A percentile compares a stretch with the other conserved stretches of the same genome.
Conservation (phyloP, 805 yeast species). For the Wickerhamiella brachini region DNA sequence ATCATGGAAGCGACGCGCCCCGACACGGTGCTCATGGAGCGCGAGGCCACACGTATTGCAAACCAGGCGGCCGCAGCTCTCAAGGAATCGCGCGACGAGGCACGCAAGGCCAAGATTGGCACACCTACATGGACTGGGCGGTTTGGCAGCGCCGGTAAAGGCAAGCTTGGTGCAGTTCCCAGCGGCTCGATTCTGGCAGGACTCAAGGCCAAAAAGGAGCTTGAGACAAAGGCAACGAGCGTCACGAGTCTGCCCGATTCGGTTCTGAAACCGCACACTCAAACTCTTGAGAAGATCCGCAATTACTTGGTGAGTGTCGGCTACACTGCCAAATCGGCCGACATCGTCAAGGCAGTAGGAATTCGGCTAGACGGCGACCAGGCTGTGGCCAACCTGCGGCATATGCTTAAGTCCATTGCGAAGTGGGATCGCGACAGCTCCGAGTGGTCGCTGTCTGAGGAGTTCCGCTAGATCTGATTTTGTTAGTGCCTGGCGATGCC, state of each 20-base stretch:
- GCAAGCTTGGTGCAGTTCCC: constrained; percentile 17
- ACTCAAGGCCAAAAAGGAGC: constrained; percentile 32
- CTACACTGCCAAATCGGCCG: constrained; percentile 31
- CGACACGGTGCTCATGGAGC: constrained; percentile 41
- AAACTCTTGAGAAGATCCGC: constrained; percentile 27
- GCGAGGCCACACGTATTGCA: constrained; percentile 49
- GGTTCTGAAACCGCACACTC: constrained; percentile 15
- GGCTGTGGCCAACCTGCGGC: constrained; percentile 48
- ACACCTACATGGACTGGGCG: constrained; percentile 95
- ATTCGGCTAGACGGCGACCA: constrained; percentile 33
- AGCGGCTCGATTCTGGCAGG: constrained; percentile 29
- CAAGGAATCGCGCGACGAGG: constrained; percentile 41
- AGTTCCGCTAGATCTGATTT: neutral
- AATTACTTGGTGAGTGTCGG: constrained; percentile 32
- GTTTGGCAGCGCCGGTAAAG: constrained; percentile 71
- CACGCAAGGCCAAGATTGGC: constrained; percentile 42
- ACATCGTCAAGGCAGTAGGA: constrained; percentile 29
- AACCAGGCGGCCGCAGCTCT: constrained; percentile 46
- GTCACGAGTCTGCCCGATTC: neutral
- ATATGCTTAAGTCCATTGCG: constrained; percentile 55
- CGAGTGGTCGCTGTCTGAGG: neutral
- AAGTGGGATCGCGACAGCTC: constrained; percentile 33
- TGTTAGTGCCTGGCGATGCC: too few relatives aligned
- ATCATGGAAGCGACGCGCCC: constrained; percentile 45
- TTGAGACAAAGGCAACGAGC: constrained; percentile 18